Conservation (phyloP, 495 filamentous ascomycete species). For the Aspergillus ostianus region DNA sequence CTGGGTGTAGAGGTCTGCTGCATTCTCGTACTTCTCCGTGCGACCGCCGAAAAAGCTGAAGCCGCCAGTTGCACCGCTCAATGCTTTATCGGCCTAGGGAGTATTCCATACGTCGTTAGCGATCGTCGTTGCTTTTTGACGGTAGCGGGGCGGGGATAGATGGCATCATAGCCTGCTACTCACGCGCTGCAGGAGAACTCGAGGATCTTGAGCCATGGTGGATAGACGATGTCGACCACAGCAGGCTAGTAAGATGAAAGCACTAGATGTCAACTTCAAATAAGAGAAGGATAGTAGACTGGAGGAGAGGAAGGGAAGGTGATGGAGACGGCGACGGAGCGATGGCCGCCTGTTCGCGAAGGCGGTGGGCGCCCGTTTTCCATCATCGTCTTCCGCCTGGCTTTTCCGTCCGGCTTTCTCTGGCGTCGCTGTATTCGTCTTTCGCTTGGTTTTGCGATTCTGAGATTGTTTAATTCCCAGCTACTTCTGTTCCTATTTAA, state of each 20-base stretch:
- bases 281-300: neutral
- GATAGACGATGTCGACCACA: conserved; percentile 3
- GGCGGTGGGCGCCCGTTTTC: conserved; percentile 7
- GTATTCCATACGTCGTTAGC: conserved; percentile 26
- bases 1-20: conserved; percentile 75
- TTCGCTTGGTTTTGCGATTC: neutral
- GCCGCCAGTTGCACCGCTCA: conserved; percentile 65
- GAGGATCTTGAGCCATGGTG: conserved; percentile 52
- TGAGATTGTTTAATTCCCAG: too few relatives aligned
- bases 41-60: conserved; percentile 75
- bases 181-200: conserved; percentile 58
- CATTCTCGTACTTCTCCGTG: conserved; percentile 80
- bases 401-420: neutral
- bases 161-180: conserved; percentile 21
- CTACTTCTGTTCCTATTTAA: neutral
- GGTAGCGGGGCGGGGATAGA: conserved; percentile 16
- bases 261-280: conserved; percentile 6
- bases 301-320: neutral
- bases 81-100: conserved; percentile 74
- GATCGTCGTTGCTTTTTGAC: conserved; percentile 28
- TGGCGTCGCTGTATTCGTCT: neutral
- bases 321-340: neutral
- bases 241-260: conserved; percentile 4
- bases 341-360: neutral
- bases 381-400: neutral